phyloP scores from a whole-genome alignment of 225 moss, liverwort and hornwort genomes.

The Sphagnum tenellum region DNA sequence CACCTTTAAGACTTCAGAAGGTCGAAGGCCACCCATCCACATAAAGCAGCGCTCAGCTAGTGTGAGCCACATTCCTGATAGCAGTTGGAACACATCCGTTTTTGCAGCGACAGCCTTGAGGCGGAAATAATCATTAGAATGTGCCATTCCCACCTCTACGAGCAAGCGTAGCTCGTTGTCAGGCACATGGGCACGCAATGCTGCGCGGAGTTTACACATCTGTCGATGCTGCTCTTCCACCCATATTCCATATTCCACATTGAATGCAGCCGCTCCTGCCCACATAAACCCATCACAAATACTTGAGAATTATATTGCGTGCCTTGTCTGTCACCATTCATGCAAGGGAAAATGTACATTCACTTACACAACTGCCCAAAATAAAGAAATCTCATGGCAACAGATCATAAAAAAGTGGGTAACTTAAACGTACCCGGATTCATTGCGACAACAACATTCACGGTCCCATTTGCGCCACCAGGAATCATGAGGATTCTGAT shows the following conservation, averaged over 20 bases:
- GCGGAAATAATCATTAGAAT: conserved; percentile 90
- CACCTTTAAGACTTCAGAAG: conserved; percentile 94
- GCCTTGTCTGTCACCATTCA: too few relatives aligned
- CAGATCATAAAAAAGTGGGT: background rate
- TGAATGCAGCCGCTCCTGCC: conserved; percentile 93
- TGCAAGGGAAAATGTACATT: too few relatives aligned
- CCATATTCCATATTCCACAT: conserved; percentile 93
- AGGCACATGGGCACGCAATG: conserved; percentile 91
- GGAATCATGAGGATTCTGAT: conserved; percentile 78
- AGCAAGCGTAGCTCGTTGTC: conserved; percentile 91
- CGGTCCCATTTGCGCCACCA: conserved; percentile 61
- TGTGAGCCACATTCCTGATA: conserved; percentile 99
- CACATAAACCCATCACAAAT: conserved; percentile 15
- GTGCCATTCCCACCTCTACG: conserved; percentile 93
- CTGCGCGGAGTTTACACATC: conserved; percentile 94
- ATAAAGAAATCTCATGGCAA: background rate
- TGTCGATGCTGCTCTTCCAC: conserved; percentile 96
- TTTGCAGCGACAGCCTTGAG: conserved; percentile 94
- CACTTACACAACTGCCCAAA: background rate
- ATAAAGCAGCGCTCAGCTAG: conserved; percentile 97
- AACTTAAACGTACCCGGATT: conserved; percentile 54
- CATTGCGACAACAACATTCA: conserved; percentile 28
- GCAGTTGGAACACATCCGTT: conserved; percentile 96
- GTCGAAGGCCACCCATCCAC: conserved; percentile 99
- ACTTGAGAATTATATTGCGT: conserved; percentile 10